These are phyloP conservation scores for Laburnicola sp. DNA, from an alignment of 2,329 filamentous ascomycete species.

Conservation along the genomic window DNA sequence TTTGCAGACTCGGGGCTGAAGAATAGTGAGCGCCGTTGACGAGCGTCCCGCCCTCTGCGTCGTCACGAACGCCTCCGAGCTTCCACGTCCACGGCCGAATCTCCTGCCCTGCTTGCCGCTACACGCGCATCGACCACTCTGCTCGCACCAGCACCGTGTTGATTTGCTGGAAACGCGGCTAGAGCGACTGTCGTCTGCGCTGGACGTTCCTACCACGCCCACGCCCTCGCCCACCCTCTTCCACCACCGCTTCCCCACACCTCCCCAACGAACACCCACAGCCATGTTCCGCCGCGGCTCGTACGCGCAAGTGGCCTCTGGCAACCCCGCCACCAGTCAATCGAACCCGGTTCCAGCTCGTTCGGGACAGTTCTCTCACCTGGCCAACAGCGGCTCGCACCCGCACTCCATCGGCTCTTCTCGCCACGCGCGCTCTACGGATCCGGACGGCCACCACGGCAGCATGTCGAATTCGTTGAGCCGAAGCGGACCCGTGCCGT, in stretches of 20 bases:
- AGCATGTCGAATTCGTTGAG: constrained; percentile 50
- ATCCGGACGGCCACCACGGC: constrained; percentile 55
- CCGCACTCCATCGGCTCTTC: constrained; percentile 28
- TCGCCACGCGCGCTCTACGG: constrained; percentile 47
- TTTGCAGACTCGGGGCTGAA: constrained; percentile 25
- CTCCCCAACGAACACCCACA: constrained; percentile 5
- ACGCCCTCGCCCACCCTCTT: not conserved
- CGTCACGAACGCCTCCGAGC: constrained; percentile 18
- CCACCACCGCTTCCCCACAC: constrained; percentile 2
- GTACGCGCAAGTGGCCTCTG: constrained; percentile 64
- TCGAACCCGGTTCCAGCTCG: constrained; percentile 40
- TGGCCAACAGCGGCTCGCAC: constrained; percentile 54
- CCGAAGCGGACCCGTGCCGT: constrained; percentile 47
- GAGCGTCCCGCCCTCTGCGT: constrained; percentile 18
- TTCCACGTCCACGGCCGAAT: constrained; percentile 6
- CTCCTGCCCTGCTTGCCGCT: constrained; percentile 8
- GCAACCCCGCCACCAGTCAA: constrained; percentile 44
- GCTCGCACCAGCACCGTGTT: not conserved
- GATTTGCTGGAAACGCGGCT: too few species aligned
- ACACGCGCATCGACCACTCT: constrained; percentile 4
- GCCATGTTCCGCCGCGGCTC: constrained; percentile 56
- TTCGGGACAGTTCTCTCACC: constrained; percentile 57
- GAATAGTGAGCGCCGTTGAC: constrained; percentile 33
- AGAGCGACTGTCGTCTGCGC: not conserved
- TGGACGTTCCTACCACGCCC: not conserved